Base-by-base conservation (phyloP, 1,284 basidiomycete genomes). In the Amylostereum chailletii region DNA sequence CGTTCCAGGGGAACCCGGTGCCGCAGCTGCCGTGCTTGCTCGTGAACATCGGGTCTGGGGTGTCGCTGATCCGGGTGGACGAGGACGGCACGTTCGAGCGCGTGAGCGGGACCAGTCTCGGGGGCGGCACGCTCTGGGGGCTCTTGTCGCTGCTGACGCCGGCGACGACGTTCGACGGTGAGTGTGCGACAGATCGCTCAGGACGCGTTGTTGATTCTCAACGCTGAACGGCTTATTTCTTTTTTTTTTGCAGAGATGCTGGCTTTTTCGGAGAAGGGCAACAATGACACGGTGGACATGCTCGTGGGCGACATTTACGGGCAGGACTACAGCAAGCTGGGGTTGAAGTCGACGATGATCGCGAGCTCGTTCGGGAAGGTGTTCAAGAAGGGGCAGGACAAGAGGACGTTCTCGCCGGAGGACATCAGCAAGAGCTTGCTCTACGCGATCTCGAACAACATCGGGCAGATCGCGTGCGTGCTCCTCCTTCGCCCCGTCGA, bases 61-160 rank as follows among this genome's bases (percentile, higher is more conserved):
- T 99, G 37, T 95, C 92, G 36, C 91, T 99, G 60, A 94, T 99
- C 73, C 94, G 91, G 68, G 90, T 99, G 3, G 93, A 98, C 62
- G 93, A 91, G 58, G 90, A 94, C 64, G 96, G 96, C 29, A 83
- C 77, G 54, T 99, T 90, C 63, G 96, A 99, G 72, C 88, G 96
- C 61, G 90, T 99, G 42, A 94, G 90, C 56, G 96, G 96, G 30
- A 99, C 96, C 41, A 94, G 91, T 69, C 70, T 99, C 44, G 96
- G 96, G 42, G 96, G 96, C n/a, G 96, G 95, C 36, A 99, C 96
- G n/a, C 72, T 99, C 19, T 99, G 96, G 96, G 96, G 96, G 26
- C 67, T 99, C 57, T 71, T 99, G 49, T 95, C 91, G 62, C 68
- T 99, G 52, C 71, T 99, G 55, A 99, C 96, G 26, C 91, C 93